Base-by-base conservation (phyloP, 495 filamentous ascomycete species). In the Chaetomidium leptoderma region DNA sequence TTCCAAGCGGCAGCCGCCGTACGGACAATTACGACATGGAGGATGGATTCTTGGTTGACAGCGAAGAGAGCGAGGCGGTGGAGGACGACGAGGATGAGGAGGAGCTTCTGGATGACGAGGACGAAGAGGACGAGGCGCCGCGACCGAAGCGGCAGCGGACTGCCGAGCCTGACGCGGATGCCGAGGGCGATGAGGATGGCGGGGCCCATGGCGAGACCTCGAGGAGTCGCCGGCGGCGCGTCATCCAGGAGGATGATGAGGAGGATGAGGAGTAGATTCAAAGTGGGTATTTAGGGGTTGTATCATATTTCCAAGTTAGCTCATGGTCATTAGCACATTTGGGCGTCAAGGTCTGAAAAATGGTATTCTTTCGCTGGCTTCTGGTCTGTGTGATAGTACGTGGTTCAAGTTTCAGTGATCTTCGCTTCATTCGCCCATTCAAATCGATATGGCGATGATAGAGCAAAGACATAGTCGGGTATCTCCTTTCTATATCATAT, bases 1-100 rank as follows among this genome's bases (percentile, higher is more conserved):
- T 85, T 2, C 81, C 83, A 35, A 77, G 84, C 39, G 82, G 84
- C 4, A 75, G 78, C 24, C 80, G 79, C 17, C 78, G 81, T 21
- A 82, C 89, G 60, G 90, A 97, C 65, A 88, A 92, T 67, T 97
- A 91, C 64, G 87, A 91, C 59, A 82, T 86, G 65, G 86, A 89
- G 24, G 88, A 91, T 62, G 87, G 85, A 6, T 91, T 91, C 70
- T 72, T 91, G 54, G 88, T 88, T 10, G 81, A 80, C 35, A 90
- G 86, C 63, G 88, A 89, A 58, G 88, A 83, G 9, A 84, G 83
- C 60, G 75, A 79, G 30, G 83, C 68, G 14, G 81, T 78, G 11
- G 84, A 78, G 26, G 85, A 86, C 6, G 85, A 86, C 3, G 85
- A 83, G 6, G 81, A 84, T 2, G 81, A 83, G 42, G 77, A 81